Base-by-base conservation (phyloP, 2,329 filamentous ascomycete genomes). In the Tolypocladium ovalisporum region DNA sequence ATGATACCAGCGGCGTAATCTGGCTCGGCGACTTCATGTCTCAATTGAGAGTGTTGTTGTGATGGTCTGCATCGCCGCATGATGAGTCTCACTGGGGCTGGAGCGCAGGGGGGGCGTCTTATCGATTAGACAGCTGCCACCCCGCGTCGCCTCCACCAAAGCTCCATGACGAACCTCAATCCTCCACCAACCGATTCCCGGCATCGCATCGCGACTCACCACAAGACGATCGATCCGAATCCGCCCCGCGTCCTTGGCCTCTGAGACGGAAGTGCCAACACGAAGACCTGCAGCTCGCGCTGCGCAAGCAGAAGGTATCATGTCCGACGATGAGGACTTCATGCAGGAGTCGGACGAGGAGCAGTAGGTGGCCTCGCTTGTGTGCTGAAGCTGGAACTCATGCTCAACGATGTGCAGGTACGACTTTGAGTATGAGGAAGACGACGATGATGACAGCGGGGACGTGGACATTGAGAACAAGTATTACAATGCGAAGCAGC, bases 401-500 rank as follows among this genome's bases (percentile, higher is more conserved):
- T 44, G 57, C 63, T 65, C 53, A 62, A 36, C n/a, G 22, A 19
- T 29, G 4, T 12, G 13, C 56, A 76, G 75, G 84, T 97, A 97
- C 70, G 94, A 97, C 75, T 97, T 97, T 71, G 93, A 97, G 69
- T 97, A 97, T 73, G 93, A 97, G 70, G 94, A 86, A 59, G 90
- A 91, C 63, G 90, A 96, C 57, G 91, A 94, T 54, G 89, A 95
- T 49, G 87, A 96, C 58, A 85, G 83, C 36, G 91, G 87, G 58
- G 90, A 97, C 70, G 89, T 97, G 66, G 91, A 93, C 64, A 95
- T 97, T 71, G 94, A 99, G 72, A 99, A 99, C 79, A 97, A 96
- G 76, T 99, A 99, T 79, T 99, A 97, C 81, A 97, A 97, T 74
- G 94, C 94, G 49, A 99, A 99, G 75, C 93, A 97, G 76, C 86